phyloP scores from a whole-genome alignment of 257 asterid genomes.

The Solanum sparsipilum region DNA sequence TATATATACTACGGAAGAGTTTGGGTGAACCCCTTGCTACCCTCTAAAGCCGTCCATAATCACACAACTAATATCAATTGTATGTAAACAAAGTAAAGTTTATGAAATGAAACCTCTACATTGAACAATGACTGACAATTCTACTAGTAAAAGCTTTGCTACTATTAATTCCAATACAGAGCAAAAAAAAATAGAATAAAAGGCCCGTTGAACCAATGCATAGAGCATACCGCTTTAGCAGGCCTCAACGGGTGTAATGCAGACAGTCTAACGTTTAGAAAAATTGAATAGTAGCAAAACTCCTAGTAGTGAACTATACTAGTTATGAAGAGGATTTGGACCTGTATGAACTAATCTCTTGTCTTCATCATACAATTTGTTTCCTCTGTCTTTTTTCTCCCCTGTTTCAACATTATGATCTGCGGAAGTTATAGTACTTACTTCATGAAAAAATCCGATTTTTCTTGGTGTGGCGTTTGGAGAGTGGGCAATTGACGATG shows the following conservation, averaged over 20 bases:
- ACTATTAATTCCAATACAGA: slow-evolving; percentile 41
- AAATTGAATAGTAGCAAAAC: slow-evolving; percentile 51
- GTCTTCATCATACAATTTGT: slow-evolving; percentile 29
- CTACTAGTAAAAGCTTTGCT: slow-evolving; percentile 25
- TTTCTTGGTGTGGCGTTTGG: slow-evolving; percentile 12
- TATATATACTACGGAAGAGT: too few species aligned
- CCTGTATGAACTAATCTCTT: slow-evolving; percentile 70
- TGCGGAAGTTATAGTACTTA: neutral
- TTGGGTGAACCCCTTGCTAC: neutral
- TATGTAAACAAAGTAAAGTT: too few species aligned
- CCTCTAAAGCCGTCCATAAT: accelerated
- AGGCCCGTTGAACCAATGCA: neutral
- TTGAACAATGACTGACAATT: slow-evolving; percentile 16
- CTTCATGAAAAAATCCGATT: slow-evolving; percentile 5
- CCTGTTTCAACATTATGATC: neutral
- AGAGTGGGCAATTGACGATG: slow-evolving; percentile 6
- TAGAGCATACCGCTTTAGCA: neutral
- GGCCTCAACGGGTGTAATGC: neutral
- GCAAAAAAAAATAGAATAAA: neutral
- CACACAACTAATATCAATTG: neutral
- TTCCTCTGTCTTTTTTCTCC: neutral
- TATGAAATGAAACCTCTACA: neutral
- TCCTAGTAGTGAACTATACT: neutral
- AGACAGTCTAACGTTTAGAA: slow-evolving; percentile 4
- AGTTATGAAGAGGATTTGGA: slow-evolving; percentile 84